Conservation (phyloP, 495 filamentous ascomycete genomes). For the Penicillium ucsense region DNA sequence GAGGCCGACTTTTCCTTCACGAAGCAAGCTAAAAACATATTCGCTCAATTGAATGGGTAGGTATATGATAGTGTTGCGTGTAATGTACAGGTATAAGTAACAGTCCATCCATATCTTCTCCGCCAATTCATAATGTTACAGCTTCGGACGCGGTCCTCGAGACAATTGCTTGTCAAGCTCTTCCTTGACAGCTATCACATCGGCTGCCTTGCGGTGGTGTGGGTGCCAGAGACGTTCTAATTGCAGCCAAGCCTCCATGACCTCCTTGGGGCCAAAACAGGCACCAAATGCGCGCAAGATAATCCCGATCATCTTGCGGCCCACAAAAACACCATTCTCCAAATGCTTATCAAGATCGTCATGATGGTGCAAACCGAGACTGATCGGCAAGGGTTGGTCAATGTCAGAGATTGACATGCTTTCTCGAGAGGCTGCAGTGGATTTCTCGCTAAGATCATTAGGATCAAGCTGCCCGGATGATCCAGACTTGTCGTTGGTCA, state of each 20-base stretch:
- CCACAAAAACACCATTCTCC: constrained; percentile 35
- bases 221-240: constrained; percentile 36
- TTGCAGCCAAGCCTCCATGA: constrained; percentile 33
- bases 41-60: constrained; percentile 9
- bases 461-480: not conserved
- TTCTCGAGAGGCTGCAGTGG: not conserved
- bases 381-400: not conserved
- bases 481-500: not conserved
- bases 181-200: constrained; percentile 29
- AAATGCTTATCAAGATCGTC: constrained; percentile 18
- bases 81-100: constrained; percentile 24
- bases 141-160: constrained; percentile 4
- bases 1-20: too few relatives aligned
- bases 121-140: constrained; percentile 3
- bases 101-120: not conserved
- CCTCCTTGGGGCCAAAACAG: constrained; percentile 26
- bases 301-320: constrained; percentile 29
- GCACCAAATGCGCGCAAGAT: constrained; percentile 36
- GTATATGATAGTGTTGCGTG: constrained; percentile 22
- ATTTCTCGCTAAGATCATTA: not conserved
- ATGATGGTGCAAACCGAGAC: constrained; percentile 1
- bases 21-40: not conserved
- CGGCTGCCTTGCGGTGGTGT: constrained; percentile 24
- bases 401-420: not conserved
- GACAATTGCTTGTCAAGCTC: constrained; percentile 31